These are phyloP conservation scores for Hemerocallis citrina DNA, from an alignment of 106 monocot genomes.

Conservation along the genomic window DNA sequence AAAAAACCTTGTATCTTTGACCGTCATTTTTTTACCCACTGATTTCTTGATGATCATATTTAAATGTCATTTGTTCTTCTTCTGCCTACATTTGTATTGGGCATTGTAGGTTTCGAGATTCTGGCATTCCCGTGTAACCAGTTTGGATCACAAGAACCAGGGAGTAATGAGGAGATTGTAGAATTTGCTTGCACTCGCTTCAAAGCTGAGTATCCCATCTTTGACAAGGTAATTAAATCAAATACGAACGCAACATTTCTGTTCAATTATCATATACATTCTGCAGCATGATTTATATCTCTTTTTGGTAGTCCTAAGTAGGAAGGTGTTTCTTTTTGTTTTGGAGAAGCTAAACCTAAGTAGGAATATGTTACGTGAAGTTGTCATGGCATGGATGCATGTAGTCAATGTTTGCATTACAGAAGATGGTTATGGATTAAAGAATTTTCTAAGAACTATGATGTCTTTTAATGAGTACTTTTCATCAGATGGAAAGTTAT, in stretches of 20 bases:
- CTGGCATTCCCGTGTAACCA: slow-evolving; percentile 98
- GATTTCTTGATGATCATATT: background rate
- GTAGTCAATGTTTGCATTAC: too few species aligned
- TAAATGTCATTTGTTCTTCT: background rate
- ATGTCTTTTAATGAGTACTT: too few species aligned
- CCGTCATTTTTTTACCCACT: slow-evolving; percentile 18
- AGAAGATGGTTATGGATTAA: too few species aligned
- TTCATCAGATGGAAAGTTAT: too few species aligned
- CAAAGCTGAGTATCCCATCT: slow-evolving; percentile 96
- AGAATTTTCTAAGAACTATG: too few species aligned
- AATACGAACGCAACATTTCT: slow-evolving; percentile 20
- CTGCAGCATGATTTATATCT: too few species aligned
- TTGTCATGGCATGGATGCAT: too few species aligned
- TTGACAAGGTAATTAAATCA: slow-evolving; percentile 69
- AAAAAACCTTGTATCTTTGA: background rate
- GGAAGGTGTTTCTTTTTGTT: too few species aligned
- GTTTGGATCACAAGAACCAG: slow-evolving; percentile 83
- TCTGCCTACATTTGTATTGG: background rate
- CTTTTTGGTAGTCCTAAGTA: too few species aligned
- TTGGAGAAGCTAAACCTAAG: too few species aligned
- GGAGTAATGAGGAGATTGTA: slow-evolving; percentile 81
- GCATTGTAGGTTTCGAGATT: slow-evolving; percentile 64
- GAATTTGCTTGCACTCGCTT: slow-evolving; percentile 95
- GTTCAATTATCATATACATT: background rate
- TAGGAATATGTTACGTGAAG: too few species aligned